A percentile compares a stretch with the other conserved stretches of the same genome.
Evolutionary conservation across 1,139 yeast species (phyloP).

Genomic region (Wickerhamomyces sp.): DNA sequence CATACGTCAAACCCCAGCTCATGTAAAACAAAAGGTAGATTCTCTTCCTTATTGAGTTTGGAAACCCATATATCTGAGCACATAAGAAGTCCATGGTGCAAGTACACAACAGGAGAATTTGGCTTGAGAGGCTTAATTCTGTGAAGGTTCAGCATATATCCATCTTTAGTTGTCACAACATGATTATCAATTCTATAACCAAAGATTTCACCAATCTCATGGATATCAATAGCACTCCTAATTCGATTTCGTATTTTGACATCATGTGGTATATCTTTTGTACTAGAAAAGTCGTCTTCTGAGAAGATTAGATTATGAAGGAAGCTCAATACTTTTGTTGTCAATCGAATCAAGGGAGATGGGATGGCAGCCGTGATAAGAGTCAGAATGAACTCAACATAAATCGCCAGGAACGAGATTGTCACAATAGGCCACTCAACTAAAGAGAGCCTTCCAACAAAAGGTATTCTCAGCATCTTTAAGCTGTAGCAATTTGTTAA

Average conservation of each 20-base stretch:
- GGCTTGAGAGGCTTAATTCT: constrained; percentile 41
- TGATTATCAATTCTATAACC: constrained; percentile 68
- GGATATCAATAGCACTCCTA: constrained; percentile 46
- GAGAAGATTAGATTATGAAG: constrained; percentile 34
- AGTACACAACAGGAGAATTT: constrained; percentile 53
- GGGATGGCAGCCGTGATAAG: constrained; percentile 28
- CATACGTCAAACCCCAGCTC: constrained; percentile 86
- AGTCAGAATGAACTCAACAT: constrained; percentile 30
- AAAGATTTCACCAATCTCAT: constrained; percentile 56
- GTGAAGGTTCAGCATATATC: constrained; percentile 50
- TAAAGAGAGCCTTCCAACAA: constrained; percentile 28
- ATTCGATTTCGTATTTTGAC: constrained; percentile 22
- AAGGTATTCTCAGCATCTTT: constrained; percentile 13
- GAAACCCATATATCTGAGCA: constrained; percentile 87
- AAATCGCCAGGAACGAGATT: constrained; percentile 24
- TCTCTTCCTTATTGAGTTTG: constrained; percentile 54
- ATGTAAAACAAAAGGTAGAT: constrained; percentile 70
- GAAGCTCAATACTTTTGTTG: constrained; percentile 24
- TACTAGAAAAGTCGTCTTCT: constrained; percentile 13
- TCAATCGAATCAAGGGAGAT: constrained; percentile 17
- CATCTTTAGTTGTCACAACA: constrained; percentile 43
- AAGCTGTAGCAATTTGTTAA: neutral
- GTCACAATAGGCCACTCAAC: constrained; percentile 31
- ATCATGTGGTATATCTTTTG: constrained; percentile 26
- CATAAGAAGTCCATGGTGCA: constrained; percentile 92